These are phyloP conservation scores for Toxoplasma gondii DNA, from an alignment of 169 alveolate genomes.

Conservation along the genomic window DNA sequence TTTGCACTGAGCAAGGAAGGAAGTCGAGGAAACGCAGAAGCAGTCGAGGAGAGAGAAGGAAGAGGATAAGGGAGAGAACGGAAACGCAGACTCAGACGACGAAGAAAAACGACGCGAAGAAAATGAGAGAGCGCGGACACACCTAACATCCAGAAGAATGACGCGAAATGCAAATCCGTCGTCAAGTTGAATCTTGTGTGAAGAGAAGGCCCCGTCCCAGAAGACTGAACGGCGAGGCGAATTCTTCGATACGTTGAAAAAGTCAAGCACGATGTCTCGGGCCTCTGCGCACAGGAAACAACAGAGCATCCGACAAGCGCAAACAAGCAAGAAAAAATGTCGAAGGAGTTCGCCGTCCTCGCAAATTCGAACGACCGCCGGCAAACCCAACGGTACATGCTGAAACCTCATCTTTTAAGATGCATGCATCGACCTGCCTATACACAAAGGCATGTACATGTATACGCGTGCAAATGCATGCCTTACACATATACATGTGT, in stretches of 20 bases:
- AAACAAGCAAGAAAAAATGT: background rate
- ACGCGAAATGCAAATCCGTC: background rate
- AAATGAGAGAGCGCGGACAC: background rate
- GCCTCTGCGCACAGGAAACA: background rate
- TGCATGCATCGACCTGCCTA: background rate
- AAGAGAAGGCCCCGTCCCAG: background rate
- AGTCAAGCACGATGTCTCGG: constrained; percentile 1
- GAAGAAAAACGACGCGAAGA: background rate
- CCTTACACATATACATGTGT: no score
- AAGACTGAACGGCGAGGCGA: constrained; percentile 6
- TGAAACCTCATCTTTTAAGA: background rate
- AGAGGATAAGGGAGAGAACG: background rate
- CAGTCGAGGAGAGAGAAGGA: background rate
- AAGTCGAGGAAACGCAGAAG: background rate
- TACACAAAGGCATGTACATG: background rate
- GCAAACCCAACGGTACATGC: no score
- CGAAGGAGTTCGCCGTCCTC: background rate
- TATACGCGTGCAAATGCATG: no score
- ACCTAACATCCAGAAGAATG: background rate
- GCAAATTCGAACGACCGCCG: no score
- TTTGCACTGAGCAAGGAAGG: background rate
- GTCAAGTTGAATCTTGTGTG: background rate
- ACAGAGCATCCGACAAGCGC: background rate
- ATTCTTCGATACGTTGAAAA: background rate
- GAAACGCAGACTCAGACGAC: background rate